phyloP scores from a whole-genome alignment of 257 asterid genomes.

The Przewalskia tangutica region DNA sequence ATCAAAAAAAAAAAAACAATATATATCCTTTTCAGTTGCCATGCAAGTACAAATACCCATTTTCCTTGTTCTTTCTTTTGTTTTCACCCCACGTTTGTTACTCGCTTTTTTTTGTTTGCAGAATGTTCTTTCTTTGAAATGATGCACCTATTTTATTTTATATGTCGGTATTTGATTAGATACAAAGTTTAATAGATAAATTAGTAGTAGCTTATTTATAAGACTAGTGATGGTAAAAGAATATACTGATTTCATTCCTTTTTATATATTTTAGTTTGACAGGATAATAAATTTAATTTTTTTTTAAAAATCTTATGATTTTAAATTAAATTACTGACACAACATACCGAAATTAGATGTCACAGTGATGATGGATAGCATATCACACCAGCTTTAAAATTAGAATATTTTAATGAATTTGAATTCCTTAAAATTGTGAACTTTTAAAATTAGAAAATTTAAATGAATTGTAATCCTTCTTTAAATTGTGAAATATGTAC shows the following conservation, averaged over 20 bases:
- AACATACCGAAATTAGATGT: no score
- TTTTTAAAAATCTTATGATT: no score
- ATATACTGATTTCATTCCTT: neutral
- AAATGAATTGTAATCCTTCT: neutral
- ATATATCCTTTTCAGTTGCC: neutral
- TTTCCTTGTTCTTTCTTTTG: neutral
- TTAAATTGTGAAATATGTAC: neutral
- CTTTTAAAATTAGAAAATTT: neutral
- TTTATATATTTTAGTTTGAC: neutral
- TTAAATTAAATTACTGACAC: no score
- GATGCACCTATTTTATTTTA: neutral
- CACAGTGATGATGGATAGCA: neutral
- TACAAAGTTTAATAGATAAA: neutral
- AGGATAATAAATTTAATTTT: neutral
- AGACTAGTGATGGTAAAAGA: neutral
- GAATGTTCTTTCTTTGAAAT: neutral
- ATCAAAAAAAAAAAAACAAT: no score
- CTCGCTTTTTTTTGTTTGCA: accelerated
- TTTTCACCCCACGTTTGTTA: accelerated
- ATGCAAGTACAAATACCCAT: neutral
- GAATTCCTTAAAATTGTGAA: neutral
- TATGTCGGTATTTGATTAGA: neutral
- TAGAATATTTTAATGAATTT: neutral
- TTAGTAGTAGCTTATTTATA: no score
- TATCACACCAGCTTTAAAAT: neutral